Evolutionary conservation across 2,329 filamentous ascomycete species (phyloP).

Genomic region (Aspergillus pseudonomiae): DNA sequence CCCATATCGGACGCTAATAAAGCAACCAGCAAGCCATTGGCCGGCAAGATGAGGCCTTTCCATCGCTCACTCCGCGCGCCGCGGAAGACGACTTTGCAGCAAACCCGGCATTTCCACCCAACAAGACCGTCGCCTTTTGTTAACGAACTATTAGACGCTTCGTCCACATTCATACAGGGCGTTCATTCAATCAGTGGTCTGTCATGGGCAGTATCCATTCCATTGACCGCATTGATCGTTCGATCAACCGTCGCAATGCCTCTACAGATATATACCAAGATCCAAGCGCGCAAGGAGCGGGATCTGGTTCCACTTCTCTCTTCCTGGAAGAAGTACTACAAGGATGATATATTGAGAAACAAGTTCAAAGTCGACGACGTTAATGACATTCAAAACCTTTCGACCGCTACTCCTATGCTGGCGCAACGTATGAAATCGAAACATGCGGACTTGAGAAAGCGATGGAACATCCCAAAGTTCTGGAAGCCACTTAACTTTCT

Average conservation of each 20-base stretch:
- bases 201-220: conserved; percentile 59
- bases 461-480: conserved; percentile 39
- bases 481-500: conserved; percentile 37
- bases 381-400: conserved; percentile 10
- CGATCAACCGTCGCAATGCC: conserved; percentile 54
- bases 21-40: neutral
- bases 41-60: conserved; percentile 17
- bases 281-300: conserved; percentile 43
- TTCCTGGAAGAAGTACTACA: conserved; percentile 36
- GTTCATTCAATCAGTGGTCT: conserved; percentile 55
- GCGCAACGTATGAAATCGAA: conserved; percentile 27
- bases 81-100: conserved; percentile 20
- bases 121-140: conserved; percentile 47
- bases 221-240: conserved; percentile 56
- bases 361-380: neutral
- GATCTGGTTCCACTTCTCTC: conserved; percentile 47
- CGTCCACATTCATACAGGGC: conserved; percentile 51
- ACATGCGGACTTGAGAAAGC: conserved; percentile 33
- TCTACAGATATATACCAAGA: conserved; percentile 48
- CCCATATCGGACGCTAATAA: neutral
- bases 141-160: conserved; percentile 46
- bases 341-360: neutral
- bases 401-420: conserved; percentile 17
- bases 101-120: conserved; percentile 54
- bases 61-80: conserved; percentile 14